Conservation (phyloP, 768 basidiomycete genomes). For the Daedaleopsis sinensis region DNA sequence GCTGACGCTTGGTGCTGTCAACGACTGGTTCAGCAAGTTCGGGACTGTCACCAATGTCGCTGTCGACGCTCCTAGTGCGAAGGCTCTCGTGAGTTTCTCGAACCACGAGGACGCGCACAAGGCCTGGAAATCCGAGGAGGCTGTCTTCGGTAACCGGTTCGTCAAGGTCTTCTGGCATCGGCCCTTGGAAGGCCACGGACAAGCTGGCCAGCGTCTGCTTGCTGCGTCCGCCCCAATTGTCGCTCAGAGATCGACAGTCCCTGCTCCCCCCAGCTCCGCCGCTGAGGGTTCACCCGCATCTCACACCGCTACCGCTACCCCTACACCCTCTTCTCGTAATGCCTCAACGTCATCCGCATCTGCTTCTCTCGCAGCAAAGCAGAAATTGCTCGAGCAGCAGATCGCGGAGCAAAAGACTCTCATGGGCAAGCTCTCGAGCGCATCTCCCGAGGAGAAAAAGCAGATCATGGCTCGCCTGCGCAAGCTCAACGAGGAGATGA, state of each 20-base stretch:
- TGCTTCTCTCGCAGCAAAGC: constrained; percentile 67
- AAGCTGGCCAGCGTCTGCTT: constrained; percentile 72
- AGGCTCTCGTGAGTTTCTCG: constrained; percentile 88
- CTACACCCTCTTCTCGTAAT: constrained; percentile 40
- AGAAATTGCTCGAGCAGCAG: constrained; percentile 76
- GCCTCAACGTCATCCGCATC: constrained; percentile 36
- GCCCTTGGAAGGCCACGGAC: constrained; percentile 90
- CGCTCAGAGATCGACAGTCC: constrained; percentile 54
- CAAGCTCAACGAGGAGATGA: constrained; percentile 82
- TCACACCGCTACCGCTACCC: constrained; percentile 28
- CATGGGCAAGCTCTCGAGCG: constrained; percentile 68
- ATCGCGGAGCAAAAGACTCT: constrained; percentile 89
- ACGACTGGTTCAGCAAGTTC: constrained; percentile 89
- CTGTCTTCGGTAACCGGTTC: constrained; percentile 93
- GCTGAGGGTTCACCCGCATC: constrained; percentile 21
- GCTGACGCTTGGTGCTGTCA: constrained; percentile 75
- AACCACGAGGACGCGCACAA: constrained; percentile 81
- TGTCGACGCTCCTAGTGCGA: constrained; percentile 70
- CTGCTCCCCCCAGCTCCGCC: neutral
- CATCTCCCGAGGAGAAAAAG: constrained; percentile 75
- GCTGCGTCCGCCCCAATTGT: constrained; percentile 81
- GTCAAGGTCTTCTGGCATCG: constrained; percentile 97
- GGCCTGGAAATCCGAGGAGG: constrained; percentile 93
- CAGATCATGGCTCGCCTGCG: constrained; percentile 74
- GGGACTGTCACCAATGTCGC: constrained; percentile 93